Evolutionary conservation across 75 land plant species (phyloP).

Genomic region (Selaginella tamariscina): DNA sequence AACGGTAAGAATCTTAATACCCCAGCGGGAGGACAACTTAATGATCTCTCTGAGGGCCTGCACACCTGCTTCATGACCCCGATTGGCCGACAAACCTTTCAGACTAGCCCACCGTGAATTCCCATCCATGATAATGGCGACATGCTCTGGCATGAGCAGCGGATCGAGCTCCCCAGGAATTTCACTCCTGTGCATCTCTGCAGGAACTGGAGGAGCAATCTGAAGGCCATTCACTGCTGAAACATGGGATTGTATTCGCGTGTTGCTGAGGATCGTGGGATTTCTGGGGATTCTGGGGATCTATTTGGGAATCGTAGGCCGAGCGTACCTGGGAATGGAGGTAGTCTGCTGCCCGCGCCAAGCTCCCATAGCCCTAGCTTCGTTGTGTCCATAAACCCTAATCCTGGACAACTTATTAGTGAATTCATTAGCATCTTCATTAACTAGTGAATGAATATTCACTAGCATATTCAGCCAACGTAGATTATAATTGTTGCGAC

Average conservation of each 20-base stretch:
- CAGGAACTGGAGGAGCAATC: background rate
- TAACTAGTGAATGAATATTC: too few relatives aligned
- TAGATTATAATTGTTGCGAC: too few relatives aligned
- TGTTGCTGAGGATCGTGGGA: background rate
- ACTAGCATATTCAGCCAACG: too few relatives aligned
- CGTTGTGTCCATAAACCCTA: background rate
- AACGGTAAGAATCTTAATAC: constrained; percentile 46
- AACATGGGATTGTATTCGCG: background rate
- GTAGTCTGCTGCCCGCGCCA: background rate
- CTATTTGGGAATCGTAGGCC: background rate
- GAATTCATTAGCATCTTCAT: background rate
- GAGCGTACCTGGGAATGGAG: background rate
- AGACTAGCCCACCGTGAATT: constrained; percentile 59
- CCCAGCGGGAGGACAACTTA: constrained; percentile 38
- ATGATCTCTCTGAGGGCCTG: constrained; percentile 30
- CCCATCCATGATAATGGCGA: constrained; percentile 83
- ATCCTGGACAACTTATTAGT: too few relatives aligned
- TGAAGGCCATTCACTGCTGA: too few relatives aligned
- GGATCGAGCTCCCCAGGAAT: constrained; percentile 34
- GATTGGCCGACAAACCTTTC: constrained; percentile 30
- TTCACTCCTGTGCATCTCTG: background rate
- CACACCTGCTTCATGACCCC: constrained; percentile 52
- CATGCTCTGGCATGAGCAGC: constrained; percentile 49
- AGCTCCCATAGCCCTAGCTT: background rate
- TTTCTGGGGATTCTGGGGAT: background rate